Evolutionary conservation across 208 protist genomes (phyloP), one percentile per base, ranked within the genome.

Genomic region (Zelonia costaricensis): DNA sequence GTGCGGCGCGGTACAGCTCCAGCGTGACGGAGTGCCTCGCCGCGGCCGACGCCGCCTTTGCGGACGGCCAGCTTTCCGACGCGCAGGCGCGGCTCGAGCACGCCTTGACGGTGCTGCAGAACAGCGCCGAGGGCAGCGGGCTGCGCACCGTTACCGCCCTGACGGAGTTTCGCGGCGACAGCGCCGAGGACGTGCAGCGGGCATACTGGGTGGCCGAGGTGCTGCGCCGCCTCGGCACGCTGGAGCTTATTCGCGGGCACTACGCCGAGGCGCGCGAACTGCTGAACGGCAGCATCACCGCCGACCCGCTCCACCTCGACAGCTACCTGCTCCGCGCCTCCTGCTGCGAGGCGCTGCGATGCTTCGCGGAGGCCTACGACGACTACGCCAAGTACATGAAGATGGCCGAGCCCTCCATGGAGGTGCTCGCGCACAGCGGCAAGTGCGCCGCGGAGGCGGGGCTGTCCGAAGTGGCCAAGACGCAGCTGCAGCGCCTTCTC

Each of bases 321-420:
- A 80, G 66, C 42, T 96, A 93, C 62, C 74, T 77, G 31, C 61
- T 92, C 40, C 84, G 90, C 49, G 90, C 80, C 22, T 68, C 80
- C 16, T 96, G 90, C 68, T 82, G 81, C n/a, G 90, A 93, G 73
- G 55, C 76, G 18, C 59, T 93, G 28, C 57, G 57, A 13, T 67
- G 71, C 43, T 68, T 74, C 33, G 44, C 51, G 0, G 56, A 66
- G 42, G 90, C 90, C 18, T 91, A 80, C 55, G 78, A 80, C 25
- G 86, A 96, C 71, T 93, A 88, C 60, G 71, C 80, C 43, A 93
- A 96, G 69, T 93, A 93, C 72, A 72, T 96, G 45, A 86, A 78
- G 58, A 69, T 96, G 35, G 74, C 40, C 25, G 51, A 59, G 43
- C 75, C 90, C 1, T 84, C 82, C 16, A 72, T 93, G 74, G 82